A percentile compares a stretch with the other conserved stretches of the same genome.
These are phyloP conservation scores for Arachis hypogaea DNA, from an alignment of 306 rosid species.

Conservation along the genomic window DNA sequence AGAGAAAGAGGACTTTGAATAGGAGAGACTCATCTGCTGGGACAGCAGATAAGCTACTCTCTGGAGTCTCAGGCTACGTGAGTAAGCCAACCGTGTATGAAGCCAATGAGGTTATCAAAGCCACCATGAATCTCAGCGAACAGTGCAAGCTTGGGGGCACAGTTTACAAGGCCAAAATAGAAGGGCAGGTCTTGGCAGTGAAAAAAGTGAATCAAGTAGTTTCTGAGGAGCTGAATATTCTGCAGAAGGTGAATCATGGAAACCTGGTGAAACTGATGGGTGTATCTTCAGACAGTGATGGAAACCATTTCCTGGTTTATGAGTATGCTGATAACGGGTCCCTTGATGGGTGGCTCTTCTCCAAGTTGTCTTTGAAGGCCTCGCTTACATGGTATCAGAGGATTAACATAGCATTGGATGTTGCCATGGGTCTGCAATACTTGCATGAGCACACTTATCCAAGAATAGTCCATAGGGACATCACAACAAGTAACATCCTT, in stretches of 20 bases:
- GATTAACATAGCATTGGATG: constrained; percentile 70
- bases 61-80: constrained; percentile 73
- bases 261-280: constrained; percentile 80
- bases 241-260: constrained; percentile 81
- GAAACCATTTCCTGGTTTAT: constrained; percentile 63
- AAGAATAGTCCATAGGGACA: constrained; percentile 74
- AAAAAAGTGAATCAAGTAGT: constrained; percentile 64
- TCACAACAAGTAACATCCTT: constrained; percentile 70
- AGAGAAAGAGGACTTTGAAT: constrained; percentile 39
- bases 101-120: constrained; percentile 56
- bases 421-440: constrained; percentile 81
- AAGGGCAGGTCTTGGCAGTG: constrained; percentile 57
- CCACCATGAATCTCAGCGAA: constrained; percentile 66
- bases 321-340: constrained; percentile 81
- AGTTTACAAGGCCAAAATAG: constrained; percentile 67
- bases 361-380: constrained; percentile 35
- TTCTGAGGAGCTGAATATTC: constrained; percentile 67
- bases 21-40: constrained; percentile 46
- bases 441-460: constrained; percentile 84
- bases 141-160: constrained; percentile 63
- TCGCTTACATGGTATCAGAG: constrained; percentile 78
- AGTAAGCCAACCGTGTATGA: constrained; percentile 70
- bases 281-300: constrained; percentile 53
- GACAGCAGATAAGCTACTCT: constrained; percentile 58
- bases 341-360: constrained; percentile 66